Base-by-base conservation (phyloP, 805 yeast genomes). In the Yarrowia phangngaensis region DNA sequence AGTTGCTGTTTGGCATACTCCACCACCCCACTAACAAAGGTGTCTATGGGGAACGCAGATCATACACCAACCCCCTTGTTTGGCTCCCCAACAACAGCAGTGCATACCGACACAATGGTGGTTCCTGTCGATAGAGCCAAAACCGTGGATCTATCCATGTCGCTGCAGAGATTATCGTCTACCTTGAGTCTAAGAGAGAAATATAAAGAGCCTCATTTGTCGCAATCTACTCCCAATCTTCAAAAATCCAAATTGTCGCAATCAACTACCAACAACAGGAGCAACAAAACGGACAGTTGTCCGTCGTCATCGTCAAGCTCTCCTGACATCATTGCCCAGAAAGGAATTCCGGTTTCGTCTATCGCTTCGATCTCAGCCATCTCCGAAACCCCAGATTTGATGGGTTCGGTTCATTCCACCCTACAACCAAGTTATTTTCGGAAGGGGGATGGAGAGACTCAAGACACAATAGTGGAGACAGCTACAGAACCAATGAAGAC, bases 291-390 rank as follows among this genome's bases (percentile, higher is more conserved):
- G 11, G 9, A 17, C n/a, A 38, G 24, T 9, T 9, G 24, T 22
- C 24, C 24, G 9, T 26, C 32, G 7, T 26, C 45, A 8, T 32
- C 45, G 9, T 38, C 45, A 8, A 27, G 32, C 24, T 38, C 45
- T 12, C 45, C 45, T 2, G 45, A 38, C 14, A 38, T 38, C 11
- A 38, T 38, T 19, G 45, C 45, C 45, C 45, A 38, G 16, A 38
- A 38, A 16, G 45, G 45, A 20, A 38, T 38, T 11, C 45, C 45
- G 5, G 45, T 38, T 2, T 38, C 45, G 20, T 38, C 45, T 14
- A 38, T 38, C 45, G 45, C 45, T 4, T 38, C 45, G 7, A 38
- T 38, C 15, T 38, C 45, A 6, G 45, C 45, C 14, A 38, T 38
- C 19, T 38, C 45, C 1, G 32, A 38, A 14, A 38, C 45, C 6